Evolutionary conservation across 2,329 filamentous ascomycete species (phyloP), one percentile per base, ranked within the genome.

Genomic region (Fusarium solani-melongenae): DNA sequence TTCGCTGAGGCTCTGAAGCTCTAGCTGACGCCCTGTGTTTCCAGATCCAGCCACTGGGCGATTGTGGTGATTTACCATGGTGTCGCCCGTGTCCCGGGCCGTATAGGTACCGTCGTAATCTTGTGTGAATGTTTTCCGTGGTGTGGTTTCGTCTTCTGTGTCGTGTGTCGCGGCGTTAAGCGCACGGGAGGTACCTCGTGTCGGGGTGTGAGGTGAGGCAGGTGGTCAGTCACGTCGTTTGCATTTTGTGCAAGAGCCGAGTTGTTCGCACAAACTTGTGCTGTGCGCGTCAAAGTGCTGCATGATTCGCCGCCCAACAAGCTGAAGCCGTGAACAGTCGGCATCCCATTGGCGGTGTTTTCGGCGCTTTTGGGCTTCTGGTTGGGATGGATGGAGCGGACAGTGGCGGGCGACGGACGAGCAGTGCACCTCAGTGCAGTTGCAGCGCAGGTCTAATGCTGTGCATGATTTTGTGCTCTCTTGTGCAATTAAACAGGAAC

Each of bases 71-170:
- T 39, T 51, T 63, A 24, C 46, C 33, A 36, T 62, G 38, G 20
- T 63, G 49, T 38, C 31, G 51, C 31, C 31, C 51, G 38, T 69
- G 68, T 72, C 51, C 70, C 60, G n/a, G 46, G 46, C 11, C 27
- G 34, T 36, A 44, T 12, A 41, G 38, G 38, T 44, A 44, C 34
- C 34, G 39, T 41, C 39, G 38, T 17, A 20, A 67, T 68, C 67
- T 51, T 62, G 53, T 61, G 14, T 66, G 38, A 66, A 39, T 46
- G 62, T 72, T 62, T 72, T 72, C 65, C 64, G 65, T 67, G 71
- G 68, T 71, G 71, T 74, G 69, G 71, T 74, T 74, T 74, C 71
- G 71, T 60, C 46, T 74, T 46, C 64, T 74, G 58, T 58, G 60
- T 67, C 51, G 53, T 59, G 61, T 55, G 65, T 57, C 29, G 63